Evolutionary conservation across 176 grass and related monocot species (phyloP).

Genomic region (Raddia distichophylla): DNA sequence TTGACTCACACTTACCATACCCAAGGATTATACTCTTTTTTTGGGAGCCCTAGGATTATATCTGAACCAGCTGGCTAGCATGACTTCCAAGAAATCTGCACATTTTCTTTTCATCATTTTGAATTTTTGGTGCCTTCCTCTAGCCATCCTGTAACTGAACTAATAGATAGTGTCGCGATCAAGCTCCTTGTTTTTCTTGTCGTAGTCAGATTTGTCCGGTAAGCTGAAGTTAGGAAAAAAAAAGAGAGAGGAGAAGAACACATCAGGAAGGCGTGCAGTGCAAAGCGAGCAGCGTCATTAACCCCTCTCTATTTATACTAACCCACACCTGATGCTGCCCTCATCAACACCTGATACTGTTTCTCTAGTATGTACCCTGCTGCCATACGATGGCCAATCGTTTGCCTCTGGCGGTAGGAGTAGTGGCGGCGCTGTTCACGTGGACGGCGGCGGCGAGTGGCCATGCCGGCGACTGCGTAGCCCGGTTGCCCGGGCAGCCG

Average conservation of each 20-base stretch:
- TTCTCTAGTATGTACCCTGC: no score
- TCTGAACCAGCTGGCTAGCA: not conserved
- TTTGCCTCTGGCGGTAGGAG: not conserved
- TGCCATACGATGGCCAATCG: not conserved
- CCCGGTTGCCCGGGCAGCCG: slow-evolving; percentile 64
- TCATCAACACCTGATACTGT: no score
- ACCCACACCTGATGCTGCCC: no score
- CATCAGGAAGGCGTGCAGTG: slow-evolving; percentile 38
- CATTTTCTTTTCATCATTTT: not conserved
- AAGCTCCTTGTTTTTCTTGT: not conserved
- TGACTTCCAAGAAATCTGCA: not conserved
- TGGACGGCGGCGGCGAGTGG: not conserved
- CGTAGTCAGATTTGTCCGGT: not conserved
- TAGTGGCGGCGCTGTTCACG: not conserved
- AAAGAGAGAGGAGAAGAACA: no score
- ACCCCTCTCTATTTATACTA: slow-evolving; percentile 14
- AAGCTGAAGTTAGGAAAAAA: not conserved
- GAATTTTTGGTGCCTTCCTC: not conserved
- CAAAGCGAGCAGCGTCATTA: slow-evolving; percentile 20
- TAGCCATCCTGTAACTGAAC: not conserved
- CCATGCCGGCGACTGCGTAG: not conserved
- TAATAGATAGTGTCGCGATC: no score
- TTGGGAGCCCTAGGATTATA: no score
- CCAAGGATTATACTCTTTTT: no score
- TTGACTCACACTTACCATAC: no score